Base-by-base conservation (phyloP, 1,284 basidiomycete genomes). In the Rhodotorula sp. region DNA sequence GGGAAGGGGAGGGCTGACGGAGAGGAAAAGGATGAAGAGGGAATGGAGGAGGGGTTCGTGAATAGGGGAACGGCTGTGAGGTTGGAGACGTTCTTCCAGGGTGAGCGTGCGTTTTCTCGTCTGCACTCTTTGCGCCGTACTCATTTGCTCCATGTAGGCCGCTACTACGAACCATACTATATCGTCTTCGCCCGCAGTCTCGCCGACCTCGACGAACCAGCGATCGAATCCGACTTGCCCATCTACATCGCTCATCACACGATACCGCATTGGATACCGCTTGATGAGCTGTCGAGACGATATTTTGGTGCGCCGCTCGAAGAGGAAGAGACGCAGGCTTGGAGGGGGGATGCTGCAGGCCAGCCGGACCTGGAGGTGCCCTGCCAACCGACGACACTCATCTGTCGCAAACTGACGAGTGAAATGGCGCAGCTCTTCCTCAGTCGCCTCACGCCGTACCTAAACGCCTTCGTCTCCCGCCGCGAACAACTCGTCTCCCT, bases 341-440 rank as follows among this genome's bases (percentile, higher is more conserved):
- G 24, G 16, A 51, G 46, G 2, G 28, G n/a, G 5, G 48, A 26
- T 20, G n/a, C 30, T 20, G 58, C 31, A 16, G 59, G 60, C 24
- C 54, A 54, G 22, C 53, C 65, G 11, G 65, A 67, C 20, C 37
- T 67, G 28, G 65, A 67, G 22, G 65, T 67, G 44, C n/a, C 48
- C n/a, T 16, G 9, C 3, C n/a, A n/a, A n/a, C n/a, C n/a, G n/a
- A n/a, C n/a, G n/a, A n/a, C n/a, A n/a, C n/a, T n/a, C n/a, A 22
- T 20, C 15, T 47, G 26, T 48, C 44, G 30, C 44, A 22, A 2
- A 18, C 62, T 57, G 62, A 64, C 28, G 1, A 11, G 4, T 31
- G 16, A 20, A 18, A 24, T 24, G 4, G n/a, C 20, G 13, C 54
- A 67, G 59, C 59, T 67, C 44, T 67, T 67, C 50, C 55, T 67